These are phyloP conservation scores for Vigna mungo DNA, from an alignment of 306 rosid species.

Conservation along the genomic window DNA sequence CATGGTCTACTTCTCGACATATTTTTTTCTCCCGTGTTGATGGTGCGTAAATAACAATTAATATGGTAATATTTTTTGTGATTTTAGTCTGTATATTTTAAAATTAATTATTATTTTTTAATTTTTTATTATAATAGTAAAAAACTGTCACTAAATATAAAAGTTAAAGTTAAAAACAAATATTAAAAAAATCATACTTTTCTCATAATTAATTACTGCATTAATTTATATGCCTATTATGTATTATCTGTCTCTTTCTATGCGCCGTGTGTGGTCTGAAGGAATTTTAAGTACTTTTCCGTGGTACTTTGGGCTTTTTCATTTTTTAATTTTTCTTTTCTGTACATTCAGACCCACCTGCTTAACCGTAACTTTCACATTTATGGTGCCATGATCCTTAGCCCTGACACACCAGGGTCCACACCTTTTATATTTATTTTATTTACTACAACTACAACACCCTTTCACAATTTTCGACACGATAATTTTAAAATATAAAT, in stretches of 20 bases:
- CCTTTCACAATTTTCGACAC: not conserved
- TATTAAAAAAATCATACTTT: too few species aligned
- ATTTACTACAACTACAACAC: slow-evolving; percentile 22
- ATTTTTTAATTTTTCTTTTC: slow-evolving; percentile 3
- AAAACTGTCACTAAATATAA: too few species aligned
- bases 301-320: slow-evolving; percentile 61
- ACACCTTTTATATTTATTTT: not conserved
- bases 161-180: too few species aligned
- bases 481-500: not conserved
- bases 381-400: slow-evolving; percentile 43
- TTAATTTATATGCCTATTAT: slow-evolving; percentile 3
- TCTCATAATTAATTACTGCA: too few species aligned
- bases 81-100: too few species aligned
- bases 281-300: slow-evolving; percentile 59
- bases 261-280: slow-evolving; percentile 44
- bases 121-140: too few species aligned
- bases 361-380: slow-evolving; percentile 35
- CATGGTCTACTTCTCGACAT: not conserved
- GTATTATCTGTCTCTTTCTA: slow-evolving; percentile 37
- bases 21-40: not conserved
- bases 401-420: slow-evolving; percentile 44
- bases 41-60: not conserved
- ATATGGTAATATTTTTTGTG: too few species aligned
- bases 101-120: too few species aligned
- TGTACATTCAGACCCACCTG: not conserved